Evolutionary conservation across 352 stramenopile genomes (phyloP), one percentile per base, ranked within the genome.

Genomic region (Phytopythium oedochilum): DNA sequence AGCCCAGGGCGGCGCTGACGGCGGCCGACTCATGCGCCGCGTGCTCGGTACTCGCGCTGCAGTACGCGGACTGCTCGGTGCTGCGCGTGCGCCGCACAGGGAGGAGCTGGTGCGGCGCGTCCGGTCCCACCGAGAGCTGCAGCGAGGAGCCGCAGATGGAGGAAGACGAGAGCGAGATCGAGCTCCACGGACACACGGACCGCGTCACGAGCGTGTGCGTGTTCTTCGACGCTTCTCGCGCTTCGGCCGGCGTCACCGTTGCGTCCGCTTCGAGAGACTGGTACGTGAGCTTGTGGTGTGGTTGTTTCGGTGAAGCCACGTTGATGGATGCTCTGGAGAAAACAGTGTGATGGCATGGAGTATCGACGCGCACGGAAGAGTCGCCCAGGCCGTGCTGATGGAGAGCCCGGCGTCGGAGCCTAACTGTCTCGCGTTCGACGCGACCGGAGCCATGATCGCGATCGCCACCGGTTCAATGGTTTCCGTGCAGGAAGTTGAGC

Each of bases 241-340:
- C 39, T 1, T 51, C 38, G 14, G 20, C 39, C 2, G 23, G 22
- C 9, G 29, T 86, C n/a, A 56, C 63, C 17, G 25, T 92, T 3
- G 80, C 70, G 46, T 89, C 79, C 2, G 79, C 71, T 1, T 92
- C 83, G 7, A 80, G 70, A 53, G 83, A 92, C 55, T 71, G 77
- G 82, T 92, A 36, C 20, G 53, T 54, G 8, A 26, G 2, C 15
- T 32, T 39, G 35, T 32, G 5, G 11, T 52, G 26, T 6, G 32
- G 39, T 20, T 0, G 8, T 17, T 40, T 31, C 1, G 8, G 15
- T 36, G 29, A 23, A 9, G 20, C 8, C 7, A 22, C 34, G 20
- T 46, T 57, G 29, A 55, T 40, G 29, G 51, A 15, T 22, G 43
- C 25, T 8, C 12, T 36, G 15, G 53, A 17, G 48, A 26, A 15